Conservation (phyloP, 2,329 filamentous ascomycete genomes). For the Penicillium hordei region DNA sequence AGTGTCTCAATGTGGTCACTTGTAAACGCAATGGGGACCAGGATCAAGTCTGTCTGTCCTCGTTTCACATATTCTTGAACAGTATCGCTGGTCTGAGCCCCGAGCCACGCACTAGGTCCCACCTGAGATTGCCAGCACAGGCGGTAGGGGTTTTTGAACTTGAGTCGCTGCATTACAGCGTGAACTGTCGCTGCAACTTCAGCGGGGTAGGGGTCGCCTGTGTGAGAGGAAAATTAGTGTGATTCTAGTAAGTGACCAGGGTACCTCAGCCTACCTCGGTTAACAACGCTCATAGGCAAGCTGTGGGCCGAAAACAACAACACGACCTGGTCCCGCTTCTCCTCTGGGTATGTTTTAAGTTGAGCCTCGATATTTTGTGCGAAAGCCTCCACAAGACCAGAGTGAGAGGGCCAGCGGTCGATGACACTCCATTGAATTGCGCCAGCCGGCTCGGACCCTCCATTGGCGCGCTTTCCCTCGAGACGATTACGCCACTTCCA, state of each 20-base stretch:
- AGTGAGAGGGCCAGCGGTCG: conserved; percentile 93
- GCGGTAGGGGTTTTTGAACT: conserved; percentile 85
- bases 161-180: conserved; percentile 90
- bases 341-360: conserved; percentile 78
- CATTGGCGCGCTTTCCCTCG: conserved; percentile 68
- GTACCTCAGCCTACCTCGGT: conserved; percentile 62
- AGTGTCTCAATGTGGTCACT: conserved; percentile 99
- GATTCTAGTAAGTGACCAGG: background rate
- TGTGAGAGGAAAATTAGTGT: conserved; percentile 3
- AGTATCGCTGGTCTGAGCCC: conserved; percentile 85
- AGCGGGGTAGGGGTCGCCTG: conserved; percentile 88
- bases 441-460: conserved; percentile 58
- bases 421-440: conserved; percentile 95
- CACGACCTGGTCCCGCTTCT: conserved; percentile 75
- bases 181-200: conserved; percentile 96
- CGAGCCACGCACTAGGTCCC: conserved; percentile 90
- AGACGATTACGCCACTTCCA: conserved; percentile 93
- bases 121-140: conserved; percentile 98
- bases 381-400: conserved; percentile 86
- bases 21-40: conserved; percentile 96
- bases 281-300: conserved; percentile 95
- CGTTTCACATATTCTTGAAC: conserved; percentile 87
- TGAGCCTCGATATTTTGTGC: conserved; percentile 88
- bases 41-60: conserved; percentile 83
- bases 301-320: conserved; percentile 94